Percentiles rank a stretch among this genome's conserved stretches.
phyloP scores from a whole-genome alignment of 306 rosid species.

The Casuarina equisetifolia region DNA sequence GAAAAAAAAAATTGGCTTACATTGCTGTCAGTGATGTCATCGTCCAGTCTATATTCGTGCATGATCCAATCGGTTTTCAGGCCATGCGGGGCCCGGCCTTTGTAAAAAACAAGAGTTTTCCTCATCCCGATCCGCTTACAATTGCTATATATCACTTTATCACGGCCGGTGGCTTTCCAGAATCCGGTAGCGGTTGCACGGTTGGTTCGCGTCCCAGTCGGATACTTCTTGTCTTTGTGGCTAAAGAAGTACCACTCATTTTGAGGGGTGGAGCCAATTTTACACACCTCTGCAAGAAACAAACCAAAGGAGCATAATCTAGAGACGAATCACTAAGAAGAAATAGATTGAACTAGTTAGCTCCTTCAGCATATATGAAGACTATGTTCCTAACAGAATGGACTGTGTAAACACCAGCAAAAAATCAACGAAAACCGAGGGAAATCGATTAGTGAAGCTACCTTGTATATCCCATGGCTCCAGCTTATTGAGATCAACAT shows the following conservation, averaged over 20 bases:
- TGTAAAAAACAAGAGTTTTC: conserved; percentile 90
- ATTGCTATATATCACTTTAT: conserved; percentile 70
- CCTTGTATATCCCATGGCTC: conserved; percentile 99
- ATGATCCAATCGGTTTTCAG: conserved; percentile 94
- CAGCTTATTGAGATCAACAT: conserved; percentile 95
- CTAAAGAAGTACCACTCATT: conserved; percentile 97
- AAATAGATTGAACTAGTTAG: background rate
- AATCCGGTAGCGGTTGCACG: conserved; percentile 90
- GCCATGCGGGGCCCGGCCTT: conserved; percentile 96
- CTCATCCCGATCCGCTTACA: conserved; percentile 87
- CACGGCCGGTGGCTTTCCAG: conserved; percentile 99
- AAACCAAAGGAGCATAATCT: no score
- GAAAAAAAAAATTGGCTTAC: conserved; percentile 38
- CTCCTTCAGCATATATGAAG: background rate
- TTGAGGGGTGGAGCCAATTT: conserved; percentile 91
- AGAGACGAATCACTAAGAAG: background rate
- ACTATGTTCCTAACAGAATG: background rate
- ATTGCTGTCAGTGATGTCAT: conserved; percentile 36
- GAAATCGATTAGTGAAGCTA: conserved; percentile 5
- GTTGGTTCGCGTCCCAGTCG: conserved; percentile 89
- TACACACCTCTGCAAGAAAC: conserved; percentile 65
- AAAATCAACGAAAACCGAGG: background rate
- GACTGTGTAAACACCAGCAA: background rate
- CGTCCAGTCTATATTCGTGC: conserved; percentile 93
- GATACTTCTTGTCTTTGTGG: conserved; percentile 96